These are phyloP conservation scores for Neurospora sp. DNA, from an alignment of 2,329 filamentous ascomycete genomes.

Conservation along the genomic window DNA sequence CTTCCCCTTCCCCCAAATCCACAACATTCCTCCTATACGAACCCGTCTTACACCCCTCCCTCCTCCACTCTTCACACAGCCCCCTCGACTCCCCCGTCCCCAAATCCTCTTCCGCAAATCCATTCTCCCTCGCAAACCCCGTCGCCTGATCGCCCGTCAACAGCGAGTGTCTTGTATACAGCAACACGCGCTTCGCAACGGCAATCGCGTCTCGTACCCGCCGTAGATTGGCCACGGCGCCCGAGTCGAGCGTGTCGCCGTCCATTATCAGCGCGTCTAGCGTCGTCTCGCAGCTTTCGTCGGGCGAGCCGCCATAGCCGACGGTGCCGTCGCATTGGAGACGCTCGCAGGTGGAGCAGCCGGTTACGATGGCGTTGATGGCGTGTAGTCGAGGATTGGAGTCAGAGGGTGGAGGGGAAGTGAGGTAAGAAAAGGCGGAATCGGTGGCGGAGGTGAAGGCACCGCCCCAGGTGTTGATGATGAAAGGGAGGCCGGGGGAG, in stretches of 20 bases:
- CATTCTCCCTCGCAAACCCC: conserved; percentile 40
- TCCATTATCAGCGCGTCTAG: conserved; percentile 52
- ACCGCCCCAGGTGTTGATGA: conserved; percentile 47
- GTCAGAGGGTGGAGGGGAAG: conserved; percentile 6
- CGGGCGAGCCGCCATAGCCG: conserved; percentile 44
- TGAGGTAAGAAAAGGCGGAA: conserved; percentile 29
- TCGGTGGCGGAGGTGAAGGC: conserved; percentile 42
- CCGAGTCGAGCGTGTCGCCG: conserved; percentile 41
- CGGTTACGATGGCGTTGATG: conserved; percentile 42
- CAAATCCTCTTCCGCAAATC: conserved; percentile 36
- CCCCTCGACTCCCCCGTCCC: conserved; percentile 30
- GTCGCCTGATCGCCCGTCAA: conserved; percentile 44
- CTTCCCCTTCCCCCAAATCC: conserved; percentile 25
- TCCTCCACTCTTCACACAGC: conserved; percentile 34
- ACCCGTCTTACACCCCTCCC: conserved; percentile 32
- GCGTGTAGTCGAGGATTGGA: conserved; percentile 21
- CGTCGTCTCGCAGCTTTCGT: conserved; percentile 47
- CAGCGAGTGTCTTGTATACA: conserved; percentile 41
- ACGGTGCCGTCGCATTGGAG: conserved; percentile 46
- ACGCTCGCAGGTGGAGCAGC: conserved; percentile 40
- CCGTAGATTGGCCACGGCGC: conserved; percentile 42
- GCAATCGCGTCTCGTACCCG: conserved; percentile 38
- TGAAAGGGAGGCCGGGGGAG: conserved; percentile 35
- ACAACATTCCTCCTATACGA: conserved; percentile 41
- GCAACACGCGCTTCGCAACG: conserved; percentile 40